Conservation (phyloP, 179 eudicot species). For the Beta macrorhiza region DNA sequence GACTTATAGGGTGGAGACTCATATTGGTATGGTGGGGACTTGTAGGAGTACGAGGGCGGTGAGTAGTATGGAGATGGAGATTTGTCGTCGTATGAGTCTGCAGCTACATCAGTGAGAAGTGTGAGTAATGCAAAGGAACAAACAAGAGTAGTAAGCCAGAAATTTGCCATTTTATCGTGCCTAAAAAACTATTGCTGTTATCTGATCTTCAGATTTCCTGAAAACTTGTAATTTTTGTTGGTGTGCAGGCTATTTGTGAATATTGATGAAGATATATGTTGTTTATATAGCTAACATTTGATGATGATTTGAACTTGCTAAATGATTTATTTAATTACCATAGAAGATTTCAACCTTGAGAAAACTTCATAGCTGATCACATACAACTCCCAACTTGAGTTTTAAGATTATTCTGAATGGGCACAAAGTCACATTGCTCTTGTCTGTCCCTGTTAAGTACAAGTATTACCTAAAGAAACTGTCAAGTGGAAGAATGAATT, state of each 20-base stretch:
- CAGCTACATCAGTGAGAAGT: neutral
- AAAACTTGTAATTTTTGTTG: neutral
- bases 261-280: neutral
- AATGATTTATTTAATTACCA: neutral
- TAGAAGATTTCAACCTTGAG: neutral
- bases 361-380: neutral
- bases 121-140: slow-evolving; percentile 9
- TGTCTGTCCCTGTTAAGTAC: neutral
- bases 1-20: neutral
- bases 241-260: neutral
- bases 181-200: neutral
- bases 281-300: neutral
- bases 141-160: neutral
- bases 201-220: neutral
- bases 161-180: slow-evolving; percentile 1
- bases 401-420: neutral
- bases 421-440: neutral
- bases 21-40: neutral
- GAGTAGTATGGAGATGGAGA: neutral
- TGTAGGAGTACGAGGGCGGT: neutral
- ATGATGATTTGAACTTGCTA: neutral
- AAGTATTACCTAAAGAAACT: neutral
- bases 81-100: neutral
- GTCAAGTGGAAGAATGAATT: neutral
- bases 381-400: neutral